Conservation (phyloP, 306 rosid genomes). For the Malus domestica region ASM211411v1 NC_041805.1:15341501-15342000, state of each 20-base stretch:
- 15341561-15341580: slow-evolving; percentile 6
- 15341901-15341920: background rate
- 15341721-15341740: slow-evolving; percentile 82
- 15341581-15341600: slow-evolving; percentile 8
- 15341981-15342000: background rate
- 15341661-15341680: slow-evolving; percentile 74
- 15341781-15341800: slow-evolving; percentile 86
- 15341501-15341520: background rate
- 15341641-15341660: slow-evolving; percentile 70
- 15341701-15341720: slow-evolving; percentile 37
- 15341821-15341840: slow-evolving; percentile 87
- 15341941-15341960: background rate
- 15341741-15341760: slow-evolving; percentile 99
- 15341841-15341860: slow-evolving; percentile 91
- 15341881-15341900: slow-evolving; percentile 12
- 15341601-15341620: slow-evolving; percentile 6
- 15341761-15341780: slow-evolving; percentile 82
- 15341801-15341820: slow-evolving; percentile 98
- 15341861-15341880: slow-evolving; percentile 87
- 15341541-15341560: background rate
- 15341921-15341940: background rate
- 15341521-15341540: background rate
- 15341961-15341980: background rate
- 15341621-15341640: slow-evolving; percentile 67
- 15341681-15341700: slow-evolving; percentile 83